These are phyloP conservation scores for Helenozyma baotianmanensis DNA, from an alignment of 805 yeast species.

Conservation along the genomic window DNA sequence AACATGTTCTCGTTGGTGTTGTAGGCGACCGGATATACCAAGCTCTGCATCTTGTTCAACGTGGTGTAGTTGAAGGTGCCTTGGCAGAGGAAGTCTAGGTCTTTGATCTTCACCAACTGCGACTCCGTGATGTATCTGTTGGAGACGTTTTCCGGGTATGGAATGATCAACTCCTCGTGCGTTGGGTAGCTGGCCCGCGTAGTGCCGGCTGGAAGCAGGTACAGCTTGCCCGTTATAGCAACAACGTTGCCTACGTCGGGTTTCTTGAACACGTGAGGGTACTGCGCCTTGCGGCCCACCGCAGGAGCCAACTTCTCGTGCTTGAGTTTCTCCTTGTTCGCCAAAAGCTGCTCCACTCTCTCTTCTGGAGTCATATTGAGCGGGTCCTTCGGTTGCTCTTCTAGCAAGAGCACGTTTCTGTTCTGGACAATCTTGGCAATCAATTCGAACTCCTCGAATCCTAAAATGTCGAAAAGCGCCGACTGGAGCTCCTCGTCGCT, in stretches of 20 bases:
- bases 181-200: conserved; percentile 55
- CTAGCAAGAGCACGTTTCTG: conserved; percentile 21
- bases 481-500: conserved; percentile 65
- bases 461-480: conserved; percentile 70
- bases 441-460: conserved; percentile 80
- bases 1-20: conserved; percentile 87
- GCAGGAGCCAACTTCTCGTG: conserved; percentile 47
- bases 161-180: conserved; percentile 81
- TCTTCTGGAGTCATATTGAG: conserved; percentile 49
- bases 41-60: conserved; percentile 82
- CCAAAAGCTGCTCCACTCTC: conserved; percentile 47
- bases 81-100: conserved; percentile 72
- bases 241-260: conserved; percentile 54
- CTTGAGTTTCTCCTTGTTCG: conserved; percentile 46
- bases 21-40: conserved; percentile 89
- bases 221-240: conserved; percentile 76
- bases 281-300: conserved; percentile 39
- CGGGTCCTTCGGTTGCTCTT: conserved; percentile 2
- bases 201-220: conserved; percentile 77
- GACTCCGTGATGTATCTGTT: conserved; percentile 40
- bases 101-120: conserved; percentile 51
- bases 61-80: conserved; percentile 82
- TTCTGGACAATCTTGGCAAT: conserved; percentile 58
- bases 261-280: conserved; percentile 84
- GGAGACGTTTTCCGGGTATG: conserved; percentile 54